phyloP scores from a whole-genome alignment of 352 stramenopile genomes.

The Globisporangium megalacanthum region DNA sequence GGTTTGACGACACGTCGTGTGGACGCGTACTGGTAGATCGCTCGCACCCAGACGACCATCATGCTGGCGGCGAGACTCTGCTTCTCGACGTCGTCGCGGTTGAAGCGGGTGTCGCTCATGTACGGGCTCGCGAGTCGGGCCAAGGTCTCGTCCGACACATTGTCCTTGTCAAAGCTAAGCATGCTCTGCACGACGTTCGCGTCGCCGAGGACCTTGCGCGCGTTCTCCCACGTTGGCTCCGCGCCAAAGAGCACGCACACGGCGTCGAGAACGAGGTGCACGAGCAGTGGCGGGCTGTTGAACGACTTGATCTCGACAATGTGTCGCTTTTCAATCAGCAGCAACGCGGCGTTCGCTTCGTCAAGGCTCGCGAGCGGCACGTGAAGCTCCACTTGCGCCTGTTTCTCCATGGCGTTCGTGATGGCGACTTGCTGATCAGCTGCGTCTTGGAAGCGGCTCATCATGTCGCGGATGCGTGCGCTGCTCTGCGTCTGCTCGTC shows the following conservation, averaged over 20 bases:
- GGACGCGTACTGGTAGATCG: slow-evolving; percentile 59
- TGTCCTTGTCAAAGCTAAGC: slow-evolving; percentile 73
- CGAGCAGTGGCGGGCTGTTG: slow-evolving; percentile 55
- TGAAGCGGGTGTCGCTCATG: slow-evolving; percentile 47
- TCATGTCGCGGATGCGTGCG: slow-evolving; percentile 43
- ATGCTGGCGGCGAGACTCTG: slow-evolving; percentile 71
- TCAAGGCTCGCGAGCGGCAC: slow-evolving; percentile 59
- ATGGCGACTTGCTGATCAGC: slow-evolving; percentile 60
- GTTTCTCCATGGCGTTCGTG: slow-evolving; percentile 57
- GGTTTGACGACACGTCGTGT: slow-evolving; percentile 45
- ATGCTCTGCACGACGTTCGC: slow-evolving; percentile 65
- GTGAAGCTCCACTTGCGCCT: slow-evolving; percentile 48
- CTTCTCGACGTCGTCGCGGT: slow-evolving; percentile 63
- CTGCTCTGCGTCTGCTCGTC: slow-evolving; percentile 37
- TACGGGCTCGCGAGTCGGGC: slow-evolving; percentile 39
- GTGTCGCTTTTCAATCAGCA: slow-evolving; percentile 64
- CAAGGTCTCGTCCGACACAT: slow-evolving; percentile 31
- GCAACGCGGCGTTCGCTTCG: slow-evolving; percentile 53
- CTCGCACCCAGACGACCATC: slow-evolving; percentile 73
- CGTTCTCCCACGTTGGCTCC: slow-evolving; percentile 71
- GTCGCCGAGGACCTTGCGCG: slow-evolving; percentile 51
- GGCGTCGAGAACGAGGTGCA: slow-evolving; percentile 65
- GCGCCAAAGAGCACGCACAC: slow-evolving; percentile 71
- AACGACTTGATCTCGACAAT: slow-evolving; percentile 86
- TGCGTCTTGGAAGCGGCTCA: slow-evolving; percentile 48